Evolutionary conservation across 371 early-diverging fungal species (phyloP).

Genomic region (Rhizopus stolonifer): DNA sequence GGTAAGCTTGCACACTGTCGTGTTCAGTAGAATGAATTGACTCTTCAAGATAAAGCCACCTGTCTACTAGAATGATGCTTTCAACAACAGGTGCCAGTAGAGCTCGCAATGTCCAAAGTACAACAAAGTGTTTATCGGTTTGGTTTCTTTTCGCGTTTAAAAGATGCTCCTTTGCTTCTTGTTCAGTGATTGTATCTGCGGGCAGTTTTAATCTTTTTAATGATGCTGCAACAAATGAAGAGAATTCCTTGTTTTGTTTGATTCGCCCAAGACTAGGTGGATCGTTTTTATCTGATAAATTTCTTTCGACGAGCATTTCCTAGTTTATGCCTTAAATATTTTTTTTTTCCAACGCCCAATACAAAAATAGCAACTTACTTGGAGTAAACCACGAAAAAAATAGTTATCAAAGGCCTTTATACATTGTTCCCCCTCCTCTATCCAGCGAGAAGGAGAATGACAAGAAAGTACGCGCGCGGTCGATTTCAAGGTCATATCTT

Average conservation of each 20-base stretch:
- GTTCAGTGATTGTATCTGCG: conserved; percentile 39
- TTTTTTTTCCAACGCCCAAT: no score
- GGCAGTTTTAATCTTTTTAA: conserved; percentile 47
- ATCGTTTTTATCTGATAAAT: conserved; percentile 45
- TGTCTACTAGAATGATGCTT: conserved; percentile 74
- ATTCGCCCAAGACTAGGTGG: conserved; percentile 66
- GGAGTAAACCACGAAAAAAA: conserved; percentile 73
- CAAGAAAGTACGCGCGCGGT: conserved; percentile 83
- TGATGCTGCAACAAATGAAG: conserved; percentile 38
- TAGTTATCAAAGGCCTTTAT: conserved; percentile 69
- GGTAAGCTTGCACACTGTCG: conserved; percentile 42
- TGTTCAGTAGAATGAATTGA: conserved; percentile 11
- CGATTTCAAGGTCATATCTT: conserved; percentile 41
- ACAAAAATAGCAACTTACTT: conserved; percentile 24
- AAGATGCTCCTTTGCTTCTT: conserved; percentile 45
- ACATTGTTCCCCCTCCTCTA: conserved; percentile 50
- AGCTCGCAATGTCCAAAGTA: conserved; percentile 78
- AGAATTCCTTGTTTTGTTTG: conserved; percentile 53
- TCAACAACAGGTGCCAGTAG: conserved; percentile 77
- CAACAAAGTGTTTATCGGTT: conserved; percentile 62
- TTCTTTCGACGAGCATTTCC: conserved; percentile 54
- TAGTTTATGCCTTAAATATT: conserved; percentile 9
- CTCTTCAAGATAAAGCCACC: conserved; percentile 67
- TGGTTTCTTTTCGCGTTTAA: conserved; percentile 27
- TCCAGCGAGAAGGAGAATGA: conserved; percentile 83